phyloP scores from a whole-genome alignment of 345 rosid genomes.

The Murraya paniculata region DNA sequence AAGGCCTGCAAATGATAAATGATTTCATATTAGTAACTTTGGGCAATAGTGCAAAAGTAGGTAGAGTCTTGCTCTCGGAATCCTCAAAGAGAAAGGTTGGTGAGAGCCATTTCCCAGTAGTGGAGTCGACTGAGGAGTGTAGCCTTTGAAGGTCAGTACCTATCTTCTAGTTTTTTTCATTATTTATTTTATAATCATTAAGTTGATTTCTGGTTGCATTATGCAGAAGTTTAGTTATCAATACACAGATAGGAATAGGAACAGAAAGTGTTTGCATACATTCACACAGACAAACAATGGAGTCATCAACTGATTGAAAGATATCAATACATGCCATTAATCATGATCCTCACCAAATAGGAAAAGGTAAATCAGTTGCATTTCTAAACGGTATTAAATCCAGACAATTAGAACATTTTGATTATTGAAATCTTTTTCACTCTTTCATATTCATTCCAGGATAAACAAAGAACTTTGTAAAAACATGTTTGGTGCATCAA shows the following conservation, averaged over 20 bases:
- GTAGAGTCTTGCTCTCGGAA: background rate
- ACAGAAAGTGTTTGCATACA: background rate
- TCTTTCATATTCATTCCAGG: background rate
- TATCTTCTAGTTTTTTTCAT: no score
- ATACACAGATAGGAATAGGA: background rate
- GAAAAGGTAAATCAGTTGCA: background rate
- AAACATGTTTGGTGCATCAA: background rate
- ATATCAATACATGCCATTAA: background rate
- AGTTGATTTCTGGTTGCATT: background rate
- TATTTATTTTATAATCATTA: no score
- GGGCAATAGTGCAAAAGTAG: background rate
- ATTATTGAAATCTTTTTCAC: background rate
- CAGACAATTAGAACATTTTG: background rate
- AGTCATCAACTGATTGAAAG: background rate
- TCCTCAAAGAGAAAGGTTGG: slow-evolving; percentile 22
- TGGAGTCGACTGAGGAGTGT: no score
- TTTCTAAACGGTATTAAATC: background rate
- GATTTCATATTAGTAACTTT: background rate
- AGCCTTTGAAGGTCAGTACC: no score
- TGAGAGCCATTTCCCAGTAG: slow-evolving; percentile 27
- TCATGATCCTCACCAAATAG: background rate
- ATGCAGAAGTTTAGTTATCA: background rate
- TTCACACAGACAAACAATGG: background rate
- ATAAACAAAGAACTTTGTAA: background rate
- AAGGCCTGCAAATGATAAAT: slow-evolving; percentile 53